Evolutionary conservation across 1,284 basidiomycete species (phyloP).

Genomic region (Stygiomarasmius scandens): DNA sequence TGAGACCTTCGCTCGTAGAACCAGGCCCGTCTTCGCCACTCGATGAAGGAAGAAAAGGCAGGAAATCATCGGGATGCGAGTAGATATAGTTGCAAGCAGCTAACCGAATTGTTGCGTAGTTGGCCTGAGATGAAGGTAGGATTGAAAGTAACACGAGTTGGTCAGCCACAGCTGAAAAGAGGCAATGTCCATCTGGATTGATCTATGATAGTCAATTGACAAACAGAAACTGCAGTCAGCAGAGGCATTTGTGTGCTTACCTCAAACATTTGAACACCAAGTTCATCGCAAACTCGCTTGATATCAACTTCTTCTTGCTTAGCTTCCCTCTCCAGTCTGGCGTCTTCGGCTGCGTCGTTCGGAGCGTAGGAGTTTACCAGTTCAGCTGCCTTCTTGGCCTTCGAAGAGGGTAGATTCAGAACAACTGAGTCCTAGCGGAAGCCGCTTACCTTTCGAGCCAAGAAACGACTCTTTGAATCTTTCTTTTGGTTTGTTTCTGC

Average conservation of each 20-base stretch:
- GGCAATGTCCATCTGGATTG: constrained; percentile 93
- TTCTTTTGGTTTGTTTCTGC: constrained; percentile 51
- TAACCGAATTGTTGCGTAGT: constrained; percentile 61
- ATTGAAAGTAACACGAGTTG: constrained; percentile 74
- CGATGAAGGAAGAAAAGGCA: constrained; percentile 88
- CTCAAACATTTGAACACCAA: constrained; percentile 73
- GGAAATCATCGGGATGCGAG: constrained; percentile 86
- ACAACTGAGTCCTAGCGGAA: constrained; percentile 2
- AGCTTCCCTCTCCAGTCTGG: constrained; percentile 68
- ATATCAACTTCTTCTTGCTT: constrained; percentile 78
- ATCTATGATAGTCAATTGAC: constrained; percentile 54
- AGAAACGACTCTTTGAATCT: constrained; percentile 73
- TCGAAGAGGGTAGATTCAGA: constrained; percentile 7
- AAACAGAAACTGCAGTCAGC: constrained; percentile 1
- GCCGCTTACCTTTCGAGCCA: constrained; percentile 72
- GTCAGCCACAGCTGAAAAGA: constrained; percentile 92
- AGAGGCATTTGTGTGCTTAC: constrained; percentile 48
- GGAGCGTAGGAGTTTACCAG: constrained; percentile 62
- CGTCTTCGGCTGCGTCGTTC: constrained; percentile 65
- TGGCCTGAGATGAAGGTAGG: constrained; percentile 57
- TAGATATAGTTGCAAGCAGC: constrained; percentile 86
- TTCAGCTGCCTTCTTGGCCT: constrained; percentile 80
- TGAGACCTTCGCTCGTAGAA: constrained; percentile 71
- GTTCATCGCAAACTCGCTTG: constrained; percentile 63
- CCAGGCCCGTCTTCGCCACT: constrained; percentile 77